Conservation (phyloP, 345 rosid genomes). For the Stellera chamaejasme region DNA sequence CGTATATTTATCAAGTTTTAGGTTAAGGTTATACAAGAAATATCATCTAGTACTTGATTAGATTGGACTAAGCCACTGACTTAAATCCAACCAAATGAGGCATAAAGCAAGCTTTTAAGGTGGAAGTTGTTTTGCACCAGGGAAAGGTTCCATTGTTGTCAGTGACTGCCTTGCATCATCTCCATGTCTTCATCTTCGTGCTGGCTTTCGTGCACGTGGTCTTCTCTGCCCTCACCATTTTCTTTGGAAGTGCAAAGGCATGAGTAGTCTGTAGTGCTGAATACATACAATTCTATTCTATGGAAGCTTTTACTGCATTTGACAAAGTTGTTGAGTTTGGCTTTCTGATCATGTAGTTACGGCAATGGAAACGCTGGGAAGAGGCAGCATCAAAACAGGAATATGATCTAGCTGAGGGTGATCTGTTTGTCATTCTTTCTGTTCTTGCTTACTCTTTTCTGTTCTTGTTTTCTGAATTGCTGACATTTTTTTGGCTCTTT, state of each 20-base stretch:
- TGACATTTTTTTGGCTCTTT: too few species aligned
- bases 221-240: constrained; percentile 67
- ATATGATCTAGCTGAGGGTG: background rate
- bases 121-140: constrained; percentile 24
- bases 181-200: constrained; percentile 79
- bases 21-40: too few species aligned
- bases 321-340: background rate
- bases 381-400: background rate
- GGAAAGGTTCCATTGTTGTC: constrained; percentile 63
- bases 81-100: too few species aligned
- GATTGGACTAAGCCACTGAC: too few species aligned
- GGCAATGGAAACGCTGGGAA: constrained; percentile 2
- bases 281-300: background rate
- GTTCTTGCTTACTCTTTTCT: background rate
- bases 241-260: constrained; percentile 74
- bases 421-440: background rate
- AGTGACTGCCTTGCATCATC: constrained; percentile 62
- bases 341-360: constrained; percentile 12
- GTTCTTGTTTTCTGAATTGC: background rate
- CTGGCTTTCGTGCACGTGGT: constrained; percentile 67
- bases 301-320: background rate
- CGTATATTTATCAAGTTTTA: too few species aligned
- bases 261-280: too few species aligned
- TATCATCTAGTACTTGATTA: too few species aligned
- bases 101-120: too few species aligned